A percentile compares a stretch with the other conserved stretches of the same genome.
Conservation (phyloP, 148 eudicot genomes). For the Dysphania ambrosioides region DNA sequence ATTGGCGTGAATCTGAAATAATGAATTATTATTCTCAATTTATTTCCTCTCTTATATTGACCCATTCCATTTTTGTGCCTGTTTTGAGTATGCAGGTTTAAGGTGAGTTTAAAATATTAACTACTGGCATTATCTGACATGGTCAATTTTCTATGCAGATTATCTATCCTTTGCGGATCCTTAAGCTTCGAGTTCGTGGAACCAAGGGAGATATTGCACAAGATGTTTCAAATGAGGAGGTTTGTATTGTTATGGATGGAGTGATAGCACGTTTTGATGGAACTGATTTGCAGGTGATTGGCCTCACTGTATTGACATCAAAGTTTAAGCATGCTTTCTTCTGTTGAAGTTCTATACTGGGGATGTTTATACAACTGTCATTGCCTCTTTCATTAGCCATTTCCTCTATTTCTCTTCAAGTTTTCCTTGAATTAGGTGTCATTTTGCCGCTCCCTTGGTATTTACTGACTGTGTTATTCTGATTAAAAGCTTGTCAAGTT, state of each 20-base stretch:
- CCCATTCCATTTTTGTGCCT: constrained; percentile 7
- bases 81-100: neutral
- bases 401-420: neutral
- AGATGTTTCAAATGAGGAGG: constrained; percentile 80
- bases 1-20: neutral
- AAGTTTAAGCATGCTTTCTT: neutral
- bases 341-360: neutral
- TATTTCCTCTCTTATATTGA: neutral
- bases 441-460: neutral
- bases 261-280: constrained; percentile 90
- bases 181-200: constrained; percentile 76
- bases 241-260: constrained; percentile 76
- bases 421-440: neutral
- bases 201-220: constrained; percentile 61
- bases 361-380: neutral
- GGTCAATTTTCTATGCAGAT: constrained; percentile 41
- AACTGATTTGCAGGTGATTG: constrained; percentile 73
- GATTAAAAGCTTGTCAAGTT: neutral
- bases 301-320: neutral
- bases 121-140: neutral
- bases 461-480: neutral
- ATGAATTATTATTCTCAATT: neutral
- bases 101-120: neutral
- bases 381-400: neutral
- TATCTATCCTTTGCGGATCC: constrained; percentile 61